These are phyloP conservation scores for Verticillium klebahnii DNA, from an alignment of 2,329 filamentous ascomycete genomes.

Conservation along the genomic window DNA sequence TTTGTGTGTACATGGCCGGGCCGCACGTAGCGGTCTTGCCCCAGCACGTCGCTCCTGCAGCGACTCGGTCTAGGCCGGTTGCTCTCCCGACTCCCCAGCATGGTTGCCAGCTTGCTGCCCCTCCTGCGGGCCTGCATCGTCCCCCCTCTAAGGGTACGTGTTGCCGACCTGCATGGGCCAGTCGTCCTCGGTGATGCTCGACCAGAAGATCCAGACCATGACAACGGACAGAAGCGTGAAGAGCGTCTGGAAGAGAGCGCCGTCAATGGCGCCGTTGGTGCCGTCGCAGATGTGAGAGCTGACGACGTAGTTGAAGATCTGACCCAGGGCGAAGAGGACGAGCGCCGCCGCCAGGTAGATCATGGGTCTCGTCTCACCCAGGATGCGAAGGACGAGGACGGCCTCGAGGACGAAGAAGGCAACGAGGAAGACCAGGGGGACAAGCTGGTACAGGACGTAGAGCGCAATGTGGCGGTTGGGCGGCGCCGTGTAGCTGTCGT, in stretches of 20 bases:
- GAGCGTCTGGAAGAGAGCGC: constrained; percentile 84
- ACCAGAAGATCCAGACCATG: constrained; percentile 93
- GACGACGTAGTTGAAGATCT: constrained; percentile 94
- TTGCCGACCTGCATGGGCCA: constrained; percentile 64
- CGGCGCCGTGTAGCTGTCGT: constrained; percentile 50
- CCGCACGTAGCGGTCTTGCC: neutral
- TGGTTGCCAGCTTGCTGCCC: neutral
- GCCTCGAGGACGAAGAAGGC: constrained; percentile 81
- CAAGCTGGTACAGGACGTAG: constrained; percentile 90
- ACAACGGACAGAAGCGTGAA: constrained; percentile 85
- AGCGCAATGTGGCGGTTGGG: constrained; percentile 77
- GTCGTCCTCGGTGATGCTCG: constrained; percentile 97
- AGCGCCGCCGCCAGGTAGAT: constrained; percentile 72
- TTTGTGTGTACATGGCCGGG: neutral
- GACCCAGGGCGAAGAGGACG: constrained; percentile 82
- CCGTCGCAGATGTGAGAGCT: constrained; percentile 87
- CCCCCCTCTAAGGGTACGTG: constrained; percentile 27
- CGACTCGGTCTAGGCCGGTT: neutral
- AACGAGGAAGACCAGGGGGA: constrained; percentile 83
- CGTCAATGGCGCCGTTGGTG: constrained; percentile 82
- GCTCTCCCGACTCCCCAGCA: neutral
- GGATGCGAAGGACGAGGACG: constrained; percentile 76
- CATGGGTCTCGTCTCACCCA: constrained; percentile 91
- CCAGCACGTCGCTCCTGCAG: neutral
- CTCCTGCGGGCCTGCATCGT: neutral